Evolutionary conservation across 495 filamentous ascomycete genomes (phyloP).

Genomic region (Penicillium odoratum): DNA sequence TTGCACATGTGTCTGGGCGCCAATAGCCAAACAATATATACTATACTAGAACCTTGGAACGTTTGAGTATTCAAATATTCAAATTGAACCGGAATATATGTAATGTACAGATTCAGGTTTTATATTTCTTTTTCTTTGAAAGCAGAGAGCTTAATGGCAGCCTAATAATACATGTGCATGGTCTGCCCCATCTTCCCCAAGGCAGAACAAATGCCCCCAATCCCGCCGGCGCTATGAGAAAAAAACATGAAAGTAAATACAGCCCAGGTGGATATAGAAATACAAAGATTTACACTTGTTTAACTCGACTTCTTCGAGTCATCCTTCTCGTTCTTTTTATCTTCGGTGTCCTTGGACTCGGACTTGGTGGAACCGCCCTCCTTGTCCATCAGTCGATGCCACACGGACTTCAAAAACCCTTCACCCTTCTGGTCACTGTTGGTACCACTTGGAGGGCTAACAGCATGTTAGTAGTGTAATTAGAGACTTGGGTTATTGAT

Average conservation of each 20-base stretch:
- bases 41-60: background rate
- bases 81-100: too few relatives aligned
- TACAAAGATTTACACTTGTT: conserved; percentile 30
- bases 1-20: conserved; percentile 15
- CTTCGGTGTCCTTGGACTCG: conserved; percentile 25
- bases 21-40: conserved; percentile 13
- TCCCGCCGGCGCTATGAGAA: conserved; percentile 51
- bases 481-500: background rate
- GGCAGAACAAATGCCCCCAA: conserved; percentile 27
- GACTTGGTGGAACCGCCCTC: conserved; percentile 48
- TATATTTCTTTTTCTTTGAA: conserved; percentile 5
- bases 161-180: conserved; percentile 34
- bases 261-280: conserved; percentile 29
- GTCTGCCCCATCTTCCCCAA: conserved; percentile 17
- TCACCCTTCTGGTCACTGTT: conserved; percentile 59
- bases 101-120: background rate
- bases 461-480: conserved; percentile 9
- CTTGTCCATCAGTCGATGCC: conserved; percentile 83
- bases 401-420: conserved; percentile 84
- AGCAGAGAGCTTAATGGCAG: conserved; percentile 30
- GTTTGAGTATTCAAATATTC: background rate
- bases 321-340: conserved; percentile 40
- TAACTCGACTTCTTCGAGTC: conserved; percentile 55
- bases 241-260: conserved; percentile 34
- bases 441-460: conserved; percentile 17